Evolutionary conservation across 2,329 filamentous ascomycete genomes (phyloP).

Genomic region (Pestalotiopsis sp.): DNA sequence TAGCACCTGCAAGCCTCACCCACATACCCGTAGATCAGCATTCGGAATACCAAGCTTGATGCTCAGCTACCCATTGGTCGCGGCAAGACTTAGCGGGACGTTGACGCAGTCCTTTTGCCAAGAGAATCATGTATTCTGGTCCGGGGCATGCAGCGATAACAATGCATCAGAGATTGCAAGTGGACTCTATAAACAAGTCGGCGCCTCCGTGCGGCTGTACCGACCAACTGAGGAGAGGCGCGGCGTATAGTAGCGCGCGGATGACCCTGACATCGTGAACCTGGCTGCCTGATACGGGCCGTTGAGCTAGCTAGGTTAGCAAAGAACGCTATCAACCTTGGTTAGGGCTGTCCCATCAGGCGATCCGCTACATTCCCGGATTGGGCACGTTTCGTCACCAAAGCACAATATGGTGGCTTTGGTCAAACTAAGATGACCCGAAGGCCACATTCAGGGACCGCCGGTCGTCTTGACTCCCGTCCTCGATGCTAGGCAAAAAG

Average conservation of each 20-base stretch:
- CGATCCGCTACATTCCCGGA: not conserved
- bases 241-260: not conserved
- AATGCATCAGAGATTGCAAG: not conserved
- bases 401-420: not conserved
- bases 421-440: not conserved
- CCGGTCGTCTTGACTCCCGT: not conserved
- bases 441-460: not conserved
- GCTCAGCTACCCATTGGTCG: not conserved
- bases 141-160: not conserved
- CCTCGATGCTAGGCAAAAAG: not conserved
- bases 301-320: not conserved
- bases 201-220: not conserved
- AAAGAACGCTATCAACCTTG: not conserved
- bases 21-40: not conserved
- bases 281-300: not conserved
- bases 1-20: not conserved
- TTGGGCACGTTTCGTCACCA: not conserved
- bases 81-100: not conserved
- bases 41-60: not conserved
- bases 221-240: not conserved
- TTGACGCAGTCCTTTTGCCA: not conserved
- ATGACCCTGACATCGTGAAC: not conserved
- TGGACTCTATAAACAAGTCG: not conserved
- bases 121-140: not conserved
- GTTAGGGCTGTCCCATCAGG: not conserved